Evolutionary conservation across 805 yeast species (phyloP).

Genomic region (Candida sphagnicola): DNA sequence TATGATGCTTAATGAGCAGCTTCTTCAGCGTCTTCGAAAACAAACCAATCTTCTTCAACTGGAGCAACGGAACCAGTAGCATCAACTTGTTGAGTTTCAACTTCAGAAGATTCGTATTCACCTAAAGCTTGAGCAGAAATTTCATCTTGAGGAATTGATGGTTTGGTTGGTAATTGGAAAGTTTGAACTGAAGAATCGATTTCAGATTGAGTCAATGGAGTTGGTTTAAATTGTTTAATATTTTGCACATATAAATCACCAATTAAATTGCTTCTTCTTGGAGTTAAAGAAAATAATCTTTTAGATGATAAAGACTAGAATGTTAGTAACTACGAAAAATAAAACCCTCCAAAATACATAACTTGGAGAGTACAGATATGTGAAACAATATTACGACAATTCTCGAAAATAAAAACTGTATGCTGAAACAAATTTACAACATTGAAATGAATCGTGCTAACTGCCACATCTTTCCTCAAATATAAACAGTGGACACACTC

Average conservation of each 20-base stretch:
- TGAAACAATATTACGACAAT: too few species aligned
- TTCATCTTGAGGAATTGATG: constrained; percentile 70
- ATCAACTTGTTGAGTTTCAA: constrained; percentile 54
- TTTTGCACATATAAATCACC: constrained; percentile 85
- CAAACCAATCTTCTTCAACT: constrained; percentile 73
- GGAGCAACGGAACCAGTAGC: constrained; percentile 38
- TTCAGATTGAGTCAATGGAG: constrained; percentile 66
- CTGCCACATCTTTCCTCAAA: too few species aligned
- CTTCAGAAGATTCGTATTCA: constrained; percentile 65
- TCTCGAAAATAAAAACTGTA: too few species aligned
- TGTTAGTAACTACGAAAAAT: constrained; percentile 8
- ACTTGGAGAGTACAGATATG: too few species aligned
- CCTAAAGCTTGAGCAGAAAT: constrained; percentile 64
- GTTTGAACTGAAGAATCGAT: constrained; percentile 76
- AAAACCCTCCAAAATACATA: too few species aligned
- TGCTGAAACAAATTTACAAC: too few species aligned
- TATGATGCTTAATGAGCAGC: constrained; percentile 40
- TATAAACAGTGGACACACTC: too few species aligned
- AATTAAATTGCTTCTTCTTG: constrained; percentile 55
- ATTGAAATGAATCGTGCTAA: too few species aligned
- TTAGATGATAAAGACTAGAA: constrained; percentile 24
- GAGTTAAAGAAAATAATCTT: constrained; percentile 40
- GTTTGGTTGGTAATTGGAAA: constrained; percentile 79
- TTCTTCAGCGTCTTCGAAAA: constrained; percentile 54
- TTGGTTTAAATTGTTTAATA: constrained; percentile 85